Conservation (phyloP, 1,284 basidiomycete species). For the Malassezia furfur region DNA sequence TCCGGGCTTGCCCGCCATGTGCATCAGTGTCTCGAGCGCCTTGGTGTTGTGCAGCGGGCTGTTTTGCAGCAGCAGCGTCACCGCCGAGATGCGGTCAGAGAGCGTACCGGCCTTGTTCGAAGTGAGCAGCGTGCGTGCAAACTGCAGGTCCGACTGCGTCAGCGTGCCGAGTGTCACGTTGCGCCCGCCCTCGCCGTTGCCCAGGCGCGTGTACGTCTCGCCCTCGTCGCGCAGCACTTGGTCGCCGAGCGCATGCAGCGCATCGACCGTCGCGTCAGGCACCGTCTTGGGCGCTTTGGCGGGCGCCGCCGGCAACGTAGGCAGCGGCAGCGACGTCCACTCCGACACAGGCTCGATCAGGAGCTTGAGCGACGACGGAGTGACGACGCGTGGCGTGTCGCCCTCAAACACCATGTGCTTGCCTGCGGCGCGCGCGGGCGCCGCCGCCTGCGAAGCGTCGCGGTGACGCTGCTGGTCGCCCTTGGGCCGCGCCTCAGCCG, state of each 20-base stretch:
- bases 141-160: slow-evolving; percentile 39
- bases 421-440: not conserved
- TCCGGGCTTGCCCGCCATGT: slow-evolving; percentile 77
- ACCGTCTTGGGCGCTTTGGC: slow-evolving; percentile 2
- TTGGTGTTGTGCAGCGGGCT: slow-evolving; percentile 74
- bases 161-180: slow-evolving; percentile 32
- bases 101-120: slow-evolving; percentile 56
- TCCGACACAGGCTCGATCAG: slow-evolving; percentile 27
- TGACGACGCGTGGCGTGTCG: slow-evolving; percentile 18
- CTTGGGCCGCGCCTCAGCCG: not conserved
- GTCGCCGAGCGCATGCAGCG: slow-evolving; percentile 29
- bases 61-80: slow-evolving; percentile 80
- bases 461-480: not conserved
- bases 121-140: slow-evolving; percentile 39
- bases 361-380: slow-evolving; percentile 6
- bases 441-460: not conserved
- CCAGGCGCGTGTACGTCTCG: slow-evolving; percentile 29
- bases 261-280: slow-evolving; percentile 22
- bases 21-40: slow-evolving; percentile 55
- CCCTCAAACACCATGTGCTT: slow-evolving; percentile 30
- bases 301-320: slow-evolving; percentile 20
- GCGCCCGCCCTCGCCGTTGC: slow-evolving; percentile 30
- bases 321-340: slow-evolving; percentile 24
- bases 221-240: slow-evolving; percentile 32
- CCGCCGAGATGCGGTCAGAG: slow-evolving; percentile 81